Evolutionary conservation across 257 asterid genomes (phyloP), one percentile per base, ranked within the genome.

Genomic region (Cinchona pubescens): DNA sequence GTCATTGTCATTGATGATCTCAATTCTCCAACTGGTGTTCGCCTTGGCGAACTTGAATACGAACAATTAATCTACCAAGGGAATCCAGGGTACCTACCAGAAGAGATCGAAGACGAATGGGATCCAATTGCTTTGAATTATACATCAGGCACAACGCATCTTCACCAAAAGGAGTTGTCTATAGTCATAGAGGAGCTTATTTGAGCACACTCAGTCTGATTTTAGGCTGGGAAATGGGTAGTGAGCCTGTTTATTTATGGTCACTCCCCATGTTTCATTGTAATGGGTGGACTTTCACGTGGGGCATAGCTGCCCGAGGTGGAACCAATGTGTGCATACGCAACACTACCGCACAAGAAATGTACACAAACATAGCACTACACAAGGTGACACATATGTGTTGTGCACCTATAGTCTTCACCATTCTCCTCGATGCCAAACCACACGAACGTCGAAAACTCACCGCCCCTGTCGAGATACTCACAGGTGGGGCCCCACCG

Each of bases 251-350:
- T 0, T 93, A 93, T 51, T 38, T 93, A 7, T 93, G 98, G 98
- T 84, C 98, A 4, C 98, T 93, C 0, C 98, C 98, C 0, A 93
- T 93, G 97, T 91, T 93, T 84, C 97, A 93, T 70, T 91, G 97
- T 87, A 93, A 93, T 46, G 98, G 98, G 0, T 93, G 96, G 98
- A 93, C 98, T 18, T 91, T 93, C 85, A 86, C 98, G 0, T 93
- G 97, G 98, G 98, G 96, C 0, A 78, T 90, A 18, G 90, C 98
- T 3, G 98, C 98, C 7, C 86, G 97, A 11, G 98, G 97, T 23
- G 98, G 98, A 19, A 90, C 96, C 1, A 93, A 90, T 63, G 91
- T 93, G 46, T 93, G 96, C 84, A 93, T 93, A 60, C 90, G 98
- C 55, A 84, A 73, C 82, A 86, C 94, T 0, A 69, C 92, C 9